Evolutionary conservation across 2,329 filamentous ascomycete species (phyloP), one percentile per base, ranked within the genome.

Genomic region (Sporothrix protearum): DNA sequence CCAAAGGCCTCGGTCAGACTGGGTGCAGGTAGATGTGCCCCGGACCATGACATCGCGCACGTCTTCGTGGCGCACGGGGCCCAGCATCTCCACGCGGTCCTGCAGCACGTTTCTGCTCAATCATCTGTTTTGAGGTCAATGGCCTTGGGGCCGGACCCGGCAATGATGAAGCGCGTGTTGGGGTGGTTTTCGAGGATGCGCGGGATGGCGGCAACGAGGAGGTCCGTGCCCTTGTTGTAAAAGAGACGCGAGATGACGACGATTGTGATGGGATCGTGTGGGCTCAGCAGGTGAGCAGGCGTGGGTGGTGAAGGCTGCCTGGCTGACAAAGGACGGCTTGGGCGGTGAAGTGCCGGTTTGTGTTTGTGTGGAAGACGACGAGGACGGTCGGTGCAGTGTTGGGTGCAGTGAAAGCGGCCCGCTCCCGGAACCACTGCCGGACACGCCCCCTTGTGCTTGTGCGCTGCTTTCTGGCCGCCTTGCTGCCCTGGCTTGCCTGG

Each of bases 121-220:
- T 89, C 92, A 97, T 99, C 78, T 99, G 96, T 80, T 80, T 99
- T 96, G 1, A 99, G 85, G 78, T 99, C 96, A 75, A 99, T 99
- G 25, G 95, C 93, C 80, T 99, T 98, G 4, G 96, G 96, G 0
- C 96, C 96, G 0, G 93, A 96, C 3, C 96, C 96, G 36, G 93
- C 96, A 76, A 99, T 97, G 77, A 99, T 93, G 81, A 99, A 99
- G 71, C 94, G 92, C 0, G 97, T 96, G 79, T 98, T 96, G 0
- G 93, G 92, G 78, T 99, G 92, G 16, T 90, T 88, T 67, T 93
- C 91, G 36, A 98, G 87, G 69, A 99, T 97, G 64, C 94, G 90
- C 0, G 96, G 96, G 70, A 99, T 97, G 3, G 94, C 93, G 12
- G 95, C 96, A 30, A 97, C 97, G n/a, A 99, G 87, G 0, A 99